A percentile compares a stretch with the other conserved stretches of the same genome.
phyloP scores from a whole-genome alignment of 495 filamentous ascomycete genomes.

The Darksidea phi region DNA sequence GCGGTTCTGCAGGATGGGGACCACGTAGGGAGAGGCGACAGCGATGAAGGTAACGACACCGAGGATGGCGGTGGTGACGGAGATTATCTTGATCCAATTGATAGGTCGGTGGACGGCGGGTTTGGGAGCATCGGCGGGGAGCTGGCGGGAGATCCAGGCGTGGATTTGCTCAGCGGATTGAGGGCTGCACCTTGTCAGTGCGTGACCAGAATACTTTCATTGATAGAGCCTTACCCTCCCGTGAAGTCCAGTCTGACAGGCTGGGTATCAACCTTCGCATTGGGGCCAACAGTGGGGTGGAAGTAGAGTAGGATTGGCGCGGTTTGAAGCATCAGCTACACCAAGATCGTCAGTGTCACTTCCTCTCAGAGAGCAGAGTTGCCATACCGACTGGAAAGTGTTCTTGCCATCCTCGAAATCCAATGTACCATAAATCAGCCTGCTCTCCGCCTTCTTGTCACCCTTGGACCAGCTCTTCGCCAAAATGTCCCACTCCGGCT shows the following conservation, averaged over 20 bases:
- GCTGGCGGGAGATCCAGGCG: slow-evolving; percentile 73
- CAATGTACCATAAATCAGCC: slow-evolving; percentile 78
- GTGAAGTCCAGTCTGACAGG: slow-evolving; percentile 87
- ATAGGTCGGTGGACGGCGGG: slow-evolving; percentile 76
- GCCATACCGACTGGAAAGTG: slow-evolving; percentile 80
- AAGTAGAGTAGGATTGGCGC: slow-evolving; percentile 88
- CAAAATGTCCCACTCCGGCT: slow-evolving; percentile 91
- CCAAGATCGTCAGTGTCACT: slow-evolving; percentile 24
- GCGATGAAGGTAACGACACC: slow-evolving; percentile 66
- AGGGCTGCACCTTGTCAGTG: slow-evolving; percentile 49
- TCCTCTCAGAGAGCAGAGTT: background rate
- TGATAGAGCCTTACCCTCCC: slow-evolving; percentile 58
- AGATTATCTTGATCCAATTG: slow-evolving; percentile 77
- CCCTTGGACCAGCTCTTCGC: slow-evolving; percentile 83
- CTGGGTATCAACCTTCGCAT: slow-evolving; percentile 65
- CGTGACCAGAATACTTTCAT: background rate
- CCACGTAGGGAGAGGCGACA: slow-evolving; percentile 75
- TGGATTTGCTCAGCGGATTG: slow-evolving; percentile 76
- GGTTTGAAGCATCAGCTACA: slow-evolving; percentile 89
- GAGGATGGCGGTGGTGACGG: slow-evolving; percentile 63
- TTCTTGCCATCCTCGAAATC: slow-evolving; percentile 84
- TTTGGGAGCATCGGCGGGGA: slow-evolving; percentile 66
- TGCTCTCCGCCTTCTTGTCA: slow-evolving; percentile 67
- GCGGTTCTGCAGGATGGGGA: slow-evolving; percentile 85
- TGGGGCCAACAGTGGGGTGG: slow-evolving; percentile 81